A percentile compares a stretch with the other conserved stretches of the same genome.
These are phyloP conservation scores for Suillus subluteus DNA, from an alignment of 768 basidiomycete genomes.

Conservation along the genomic window DNA sequence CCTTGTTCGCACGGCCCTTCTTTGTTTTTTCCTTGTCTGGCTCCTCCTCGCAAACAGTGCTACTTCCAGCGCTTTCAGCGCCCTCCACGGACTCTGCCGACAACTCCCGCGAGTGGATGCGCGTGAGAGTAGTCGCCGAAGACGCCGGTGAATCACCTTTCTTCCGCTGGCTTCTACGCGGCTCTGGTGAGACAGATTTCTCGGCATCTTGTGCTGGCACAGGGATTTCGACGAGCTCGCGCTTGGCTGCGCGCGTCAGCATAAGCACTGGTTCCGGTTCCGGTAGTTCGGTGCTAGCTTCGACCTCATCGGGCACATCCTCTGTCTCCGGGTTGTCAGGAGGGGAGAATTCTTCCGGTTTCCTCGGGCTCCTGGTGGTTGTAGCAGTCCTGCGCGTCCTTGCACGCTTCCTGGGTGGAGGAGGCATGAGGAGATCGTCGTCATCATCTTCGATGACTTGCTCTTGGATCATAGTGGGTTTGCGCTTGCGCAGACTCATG, in stretches of 20 bases:
- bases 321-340: constrained; percentile 14
- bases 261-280: constrained; percentile 3
- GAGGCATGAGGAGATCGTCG: constrained; percentile 28
- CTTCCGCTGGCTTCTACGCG: constrained; percentile 36
- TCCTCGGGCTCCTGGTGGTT: constrained; percentile 13
- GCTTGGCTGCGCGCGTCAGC: constrained; percentile 22
- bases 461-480: constrained; percentile 25
- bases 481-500: constrained; percentile 39
- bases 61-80: constrained; percentile 35
- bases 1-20: neutral
- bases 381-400: constrained; percentile 29
- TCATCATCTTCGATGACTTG: constrained; percentile 34
- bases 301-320: constrained; percentile 3
- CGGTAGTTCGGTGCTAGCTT: constrained; percentile 11
- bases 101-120: constrained; percentile 28
- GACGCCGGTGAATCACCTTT: constrained; percentile 33
- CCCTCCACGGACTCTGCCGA: constrained; percentile 32
- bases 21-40: constrained; percentile 31
- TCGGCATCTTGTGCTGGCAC: constrained; percentile 19
- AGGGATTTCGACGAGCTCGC: constrained; percentile 24
- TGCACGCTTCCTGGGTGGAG: constrained; percentile 35
- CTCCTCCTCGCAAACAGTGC: constrained; percentile 35
- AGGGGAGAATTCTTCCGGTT: constrained; percentile 9
- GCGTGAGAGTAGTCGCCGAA: constrained; percentile 34
- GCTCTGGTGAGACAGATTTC: constrained; percentile 17